Base-by-base conservation (phyloP, 805 yeast genomes). In the Yarrowia keelungensis region DNA sequence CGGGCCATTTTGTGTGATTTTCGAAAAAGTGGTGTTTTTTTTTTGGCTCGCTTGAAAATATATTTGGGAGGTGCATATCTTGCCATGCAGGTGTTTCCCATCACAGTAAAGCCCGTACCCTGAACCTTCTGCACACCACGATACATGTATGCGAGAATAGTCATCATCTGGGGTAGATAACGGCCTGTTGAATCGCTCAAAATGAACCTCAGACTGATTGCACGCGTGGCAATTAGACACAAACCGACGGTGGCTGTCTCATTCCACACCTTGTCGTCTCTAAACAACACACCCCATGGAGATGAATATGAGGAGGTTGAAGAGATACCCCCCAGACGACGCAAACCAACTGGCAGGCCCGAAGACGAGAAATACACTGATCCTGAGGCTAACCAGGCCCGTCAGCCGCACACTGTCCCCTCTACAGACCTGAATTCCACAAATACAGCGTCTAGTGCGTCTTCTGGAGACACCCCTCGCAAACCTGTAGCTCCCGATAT, bases 401-500 rank as follows among this genome's bases (percentile, higher is more conserved):
- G 64, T 12, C 43, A 58, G 19, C 49, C 12, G 15, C 50, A 41
- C 2, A 10, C 64, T 7, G 65, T 59, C 2, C 65, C 65, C 9
- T 35, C 51, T 1, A 14, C 51, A 1, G 65, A 16, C 32, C 51
- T 32, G 32, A 16, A 35, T 14, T 51, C 45, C 26, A 12, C 11
- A 42, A 19, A 32, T 8, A 11, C 26, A 4, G 22, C 35, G 47
- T 22, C 41, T 10, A 22, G 35, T 3, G 45, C 16, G 5, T 26
- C 61, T 16, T 32, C 62, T 22, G 47, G 62, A 4, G 49, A 41
- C 8, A 51, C 65, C 19, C 65, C 62, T 9, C 71, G 36, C 58
- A 53, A 51, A 69, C 19, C 42, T 8, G 69, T 36, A 9, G 49
- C 58, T n/a, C 50, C 61, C 0, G 69, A 68, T 65, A 74, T 76